phyloP scores from a whole-genome alignment of 495 filamentous ascomycete genomes.

The Hypoxylon intermedium region DNA sequence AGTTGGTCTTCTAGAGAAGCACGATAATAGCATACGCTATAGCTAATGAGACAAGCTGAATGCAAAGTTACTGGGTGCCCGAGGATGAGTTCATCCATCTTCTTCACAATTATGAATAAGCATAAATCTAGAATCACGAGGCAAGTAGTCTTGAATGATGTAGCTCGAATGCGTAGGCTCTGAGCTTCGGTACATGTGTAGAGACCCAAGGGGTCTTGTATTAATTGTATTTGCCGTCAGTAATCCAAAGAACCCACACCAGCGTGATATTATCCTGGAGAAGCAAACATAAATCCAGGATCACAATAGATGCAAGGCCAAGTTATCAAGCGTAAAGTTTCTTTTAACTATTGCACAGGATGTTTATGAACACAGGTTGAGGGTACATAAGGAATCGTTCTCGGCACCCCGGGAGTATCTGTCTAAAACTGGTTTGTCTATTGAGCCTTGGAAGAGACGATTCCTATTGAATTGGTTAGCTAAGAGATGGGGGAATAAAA shows the following conservation, averaged over 20 bases:
- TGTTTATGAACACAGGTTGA: slow-evolving; percentile 45
- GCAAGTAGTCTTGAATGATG: no score
- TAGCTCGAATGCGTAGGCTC: no score
- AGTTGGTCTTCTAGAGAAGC: slow-evolving; percentile 67
- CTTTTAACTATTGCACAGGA: slow-evolving; percentile 50
- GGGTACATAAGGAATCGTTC: slow-evolving; percentile 55
- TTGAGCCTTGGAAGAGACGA: slow-evolving; percentile 62
- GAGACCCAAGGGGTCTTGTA: no score
- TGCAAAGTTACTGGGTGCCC: background rate
- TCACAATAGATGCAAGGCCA: slow-evolving; percentile 11
- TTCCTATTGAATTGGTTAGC: slow-evolving; percentile 51
- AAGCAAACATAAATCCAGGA: background rate
- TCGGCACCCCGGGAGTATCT: slow-evolving; percentile 48
- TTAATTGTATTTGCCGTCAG: no score
- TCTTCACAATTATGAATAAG: no score
- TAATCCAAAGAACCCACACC: no score
- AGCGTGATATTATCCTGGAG: no score
- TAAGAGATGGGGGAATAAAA: background rate
- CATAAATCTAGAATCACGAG: no score
- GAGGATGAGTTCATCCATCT: no score
- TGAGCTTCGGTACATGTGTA: no score
- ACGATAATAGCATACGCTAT: slow-evolving; percentile 13
- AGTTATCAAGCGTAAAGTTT: slow-evolving; percentile 29
- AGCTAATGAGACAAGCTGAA: background rate
- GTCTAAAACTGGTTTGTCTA: slow-evolving; percentile 48